Base-by-base conservation (phyloP, 805 yeast species). In the Pichia kluyveri region DNA sequence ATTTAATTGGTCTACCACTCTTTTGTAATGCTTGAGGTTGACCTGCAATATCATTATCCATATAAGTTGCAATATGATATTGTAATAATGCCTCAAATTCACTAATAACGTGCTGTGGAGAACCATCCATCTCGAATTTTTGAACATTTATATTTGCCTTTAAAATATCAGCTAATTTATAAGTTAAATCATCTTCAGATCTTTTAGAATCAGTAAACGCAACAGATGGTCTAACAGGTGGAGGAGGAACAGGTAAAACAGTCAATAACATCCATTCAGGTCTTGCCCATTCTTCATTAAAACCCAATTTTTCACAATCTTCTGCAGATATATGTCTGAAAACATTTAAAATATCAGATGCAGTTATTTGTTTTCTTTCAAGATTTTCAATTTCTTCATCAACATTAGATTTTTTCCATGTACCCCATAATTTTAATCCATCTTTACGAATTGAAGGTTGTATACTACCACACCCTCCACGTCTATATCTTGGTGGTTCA, bases 11-110 rank as follows among this genome's bases (percentile, higher is more conserved):
- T 69, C 99, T 85, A 50, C 99, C 99, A 49, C 97, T 87, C 69
- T 93, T 93, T 65, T 93, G 99, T 53, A 93, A 76, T 34, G 99
- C 99, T 68, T 91, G 99, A 0, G 99, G 99, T 71, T 93, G 99
- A 54, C 99, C 99, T 14, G 99, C 99, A 68, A 93, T 93, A 70
- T 93, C 98, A 66, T 93, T 93, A 70, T 93, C 99, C 99, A 93
- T 93, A 65, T 93, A 93, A 0, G 99, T 93, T 8, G 99, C 99
- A 45, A 93, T 97, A 61, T 93, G 99, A 67, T 89, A 93, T 66
- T 93, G 99, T 51, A 93, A 73, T 57, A 93, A 78, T 41, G 96
- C 85, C 67, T 93, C 99, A 62, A 93, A 91, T 69, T 93, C 99
- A 63, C 86, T 86, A 58, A 93, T 85, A 41, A 95, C 98, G 66